Evolutionary conservation across 495 filamentous ascomycete genomes (phyloP).

Genomic region (Hypoxylon rickii): DNA sequence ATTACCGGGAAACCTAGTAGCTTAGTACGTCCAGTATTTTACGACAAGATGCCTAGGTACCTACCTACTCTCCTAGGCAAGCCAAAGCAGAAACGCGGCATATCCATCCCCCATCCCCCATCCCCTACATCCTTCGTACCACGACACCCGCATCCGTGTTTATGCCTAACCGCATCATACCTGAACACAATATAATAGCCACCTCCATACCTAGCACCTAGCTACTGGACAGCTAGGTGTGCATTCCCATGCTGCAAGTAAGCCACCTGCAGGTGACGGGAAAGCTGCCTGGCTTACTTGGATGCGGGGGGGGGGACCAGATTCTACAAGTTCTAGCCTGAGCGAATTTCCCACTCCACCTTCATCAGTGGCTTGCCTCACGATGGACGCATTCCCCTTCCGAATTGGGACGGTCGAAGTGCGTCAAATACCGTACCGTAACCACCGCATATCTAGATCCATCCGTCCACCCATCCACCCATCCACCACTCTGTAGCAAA

Average conservation of each 20-base stretch:
- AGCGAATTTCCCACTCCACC: too few species aligned
- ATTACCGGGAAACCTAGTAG: neutral
- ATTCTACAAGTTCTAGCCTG: too few species aligned
- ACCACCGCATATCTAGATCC: neutral
- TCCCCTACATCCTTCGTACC: too few species aligned
- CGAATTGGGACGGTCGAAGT: neutral
- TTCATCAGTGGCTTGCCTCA: neutral
- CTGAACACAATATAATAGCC: neutral
- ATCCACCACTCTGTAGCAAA: too few species aligned
- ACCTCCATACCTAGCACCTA: neutral
- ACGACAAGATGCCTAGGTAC: too few species aligned
- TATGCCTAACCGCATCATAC: slow-evolving; percentile 13
- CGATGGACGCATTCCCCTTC: neutral
- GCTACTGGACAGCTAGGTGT: too few species aligned
- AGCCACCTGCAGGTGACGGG: slow-evolving; percentile 11
- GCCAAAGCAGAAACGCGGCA: slow-evolving; percentile 6
- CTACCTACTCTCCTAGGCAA: too few species aligned
- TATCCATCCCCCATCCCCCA: slow-evolving; percentile 14
- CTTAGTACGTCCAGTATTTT: too few species aligned
- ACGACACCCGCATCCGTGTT: slow-evolving; percentile 2
- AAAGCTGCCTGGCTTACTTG: neutral
- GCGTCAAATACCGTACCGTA: neutral
- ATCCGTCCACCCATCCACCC: too few species aligned
- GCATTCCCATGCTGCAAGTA: neutral
- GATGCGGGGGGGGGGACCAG: too few species aligned